Base-by-base conservation (phyloP, 208 protist genomes). In the Crithidia sp. region DNA sequence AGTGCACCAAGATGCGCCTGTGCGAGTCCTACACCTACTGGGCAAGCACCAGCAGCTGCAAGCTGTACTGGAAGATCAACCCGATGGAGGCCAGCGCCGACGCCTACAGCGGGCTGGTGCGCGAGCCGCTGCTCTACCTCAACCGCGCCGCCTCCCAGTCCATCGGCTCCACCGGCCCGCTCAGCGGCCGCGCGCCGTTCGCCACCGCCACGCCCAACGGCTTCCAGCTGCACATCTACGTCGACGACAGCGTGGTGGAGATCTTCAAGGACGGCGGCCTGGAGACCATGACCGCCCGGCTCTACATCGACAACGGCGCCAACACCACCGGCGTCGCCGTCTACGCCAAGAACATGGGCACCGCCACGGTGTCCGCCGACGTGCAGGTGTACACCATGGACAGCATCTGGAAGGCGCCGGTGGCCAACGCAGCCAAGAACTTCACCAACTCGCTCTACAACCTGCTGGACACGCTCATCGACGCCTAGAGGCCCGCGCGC, bases 201-300 rank as follows among this genome's bases (percentile, higher is more conserved):
- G 52, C 76, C 13, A 60, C 17, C 47, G 63, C 60, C 36, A 68
- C 69, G n/a, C 67, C 77, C 44, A 77, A 74, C 57, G 66, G 60
- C 58, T 55, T 85, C 40, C 50, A 65, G 57, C 69, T 85, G 49
- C 76, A 75, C 68, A 64, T 85, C 37, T 82, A 72, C 64, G 71
- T 85, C 54, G 81, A 85, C 54, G 68, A 71, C 66, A 79, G 72
- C 50, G 71, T 85, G 37, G 17, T 85, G 0, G 81, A 90, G 75
- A 44, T 87, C 47, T 80, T 85, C 76, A 77, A 84, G 72, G 74
- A 87, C 58, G 62, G 79, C 49, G 81, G 75, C 0, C 41, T 84
- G 59, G 73, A 90, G 77, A 71, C 76, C 55, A 55, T 81, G 6
- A 85, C 61, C 12, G 68, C 71, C 41, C 81, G 76, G 17, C 44